Conservation (phyloP, 129 eudicot genomes). For the Saposhnikovia divaricata region DNA sequence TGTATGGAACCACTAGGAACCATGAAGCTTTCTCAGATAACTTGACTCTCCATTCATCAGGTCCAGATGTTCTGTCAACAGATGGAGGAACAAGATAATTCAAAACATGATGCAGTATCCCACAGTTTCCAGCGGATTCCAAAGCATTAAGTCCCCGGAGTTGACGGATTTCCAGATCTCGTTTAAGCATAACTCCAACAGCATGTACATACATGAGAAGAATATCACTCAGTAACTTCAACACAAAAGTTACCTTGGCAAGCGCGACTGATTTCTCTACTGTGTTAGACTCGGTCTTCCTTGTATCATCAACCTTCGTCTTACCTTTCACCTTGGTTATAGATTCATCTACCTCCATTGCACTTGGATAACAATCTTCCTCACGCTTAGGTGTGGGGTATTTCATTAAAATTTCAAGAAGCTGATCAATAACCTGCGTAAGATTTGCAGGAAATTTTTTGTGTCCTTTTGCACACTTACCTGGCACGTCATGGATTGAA, state of each 20-base stretch:
- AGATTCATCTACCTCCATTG: conserved; percentile 83
- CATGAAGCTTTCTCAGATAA: conserved; percentile 94
- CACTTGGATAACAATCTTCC: conserved; percentile 38
- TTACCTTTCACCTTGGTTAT: conserved; percentile 66
- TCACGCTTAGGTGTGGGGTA: conserved; percentile 39
- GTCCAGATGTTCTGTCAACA: conserved; percentile 44
- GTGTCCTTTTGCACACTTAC: conserved; percentile 64
- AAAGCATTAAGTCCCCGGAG: conserved; percentile 37
- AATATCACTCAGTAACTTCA: conserved; percentile 83
- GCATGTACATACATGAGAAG: conserved; percentile 95
- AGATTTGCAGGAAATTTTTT: conserved; percentile 86
- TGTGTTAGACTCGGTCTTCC: conserved; percentile 26
- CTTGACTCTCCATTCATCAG: conserved; percentile 78
- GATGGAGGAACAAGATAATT: conserved; percentile 67
- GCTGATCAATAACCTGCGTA: conserved; percentile 85
- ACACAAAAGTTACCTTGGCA: conserved; percentile 79
- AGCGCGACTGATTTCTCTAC: conserved; percentile 74
- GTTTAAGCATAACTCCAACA: conserved; percentile 66
- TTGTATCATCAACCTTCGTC: conserved; percentile 71
- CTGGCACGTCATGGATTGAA: conserved; percentile 54
- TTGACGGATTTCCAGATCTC: conserved; percentile 72
- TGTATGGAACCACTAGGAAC: conserved; percentile 93
- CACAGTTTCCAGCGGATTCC: conserved; percentile 58
- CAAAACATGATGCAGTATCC: conserved; percentile 80
- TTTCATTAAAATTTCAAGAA: conserved; percentile 67